A percentile compares a stretch with the other conserved stretches of the same genome.
These are phyloP conservation scores for Cudoniella acicularis DNA, from an alignment of 495 filamentous ascomycete genomes.

Conservation along the genomic window DNA sequence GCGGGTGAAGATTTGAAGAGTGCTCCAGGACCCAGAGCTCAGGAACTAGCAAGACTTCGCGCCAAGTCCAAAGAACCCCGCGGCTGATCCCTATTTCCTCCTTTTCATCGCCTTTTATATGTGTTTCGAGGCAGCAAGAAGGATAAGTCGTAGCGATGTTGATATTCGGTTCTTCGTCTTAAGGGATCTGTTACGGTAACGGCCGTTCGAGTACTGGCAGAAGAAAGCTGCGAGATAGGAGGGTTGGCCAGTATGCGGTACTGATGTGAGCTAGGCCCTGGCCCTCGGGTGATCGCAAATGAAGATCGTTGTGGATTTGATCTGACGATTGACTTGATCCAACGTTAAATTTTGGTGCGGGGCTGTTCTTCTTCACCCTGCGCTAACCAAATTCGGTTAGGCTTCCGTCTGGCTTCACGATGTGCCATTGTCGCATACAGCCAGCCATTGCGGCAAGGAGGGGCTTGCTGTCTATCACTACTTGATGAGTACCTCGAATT, in stretches of 20 bases:
- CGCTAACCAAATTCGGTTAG: slow-evolving; percentile 5
- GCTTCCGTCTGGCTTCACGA: slow-evolving; percentile 7
- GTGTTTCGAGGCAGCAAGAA: slow-evolving; percentile 9
- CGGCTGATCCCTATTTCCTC: background rate
- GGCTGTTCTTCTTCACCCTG: background rate
- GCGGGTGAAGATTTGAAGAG: slow-evolving; percentile 12
- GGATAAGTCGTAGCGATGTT: slow-evolving; percentile 11
- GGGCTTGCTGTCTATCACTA: no score
- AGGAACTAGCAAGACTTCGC: slow-evolving; percentile 14
- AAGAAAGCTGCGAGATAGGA: slow-evolving; percentile 5
- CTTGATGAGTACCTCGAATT: no score
- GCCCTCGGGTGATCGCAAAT: background rate
- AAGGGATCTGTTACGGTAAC: slow-evolving; percentile 5
- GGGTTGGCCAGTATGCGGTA: slow-evolving; percentile 1
- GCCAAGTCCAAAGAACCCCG: slow-evolving; percentile 5
- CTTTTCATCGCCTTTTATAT: slow-evolving; percentile 8
- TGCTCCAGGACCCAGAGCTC: slow-evolving; percentile 11
- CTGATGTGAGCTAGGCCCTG: slow-evolving; percentile 3
- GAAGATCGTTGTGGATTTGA: background rate
- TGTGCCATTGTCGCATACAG: no score
- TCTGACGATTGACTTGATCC: background rate
- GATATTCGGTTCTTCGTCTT: slow-evolving; percentile 11
- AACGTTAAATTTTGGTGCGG: slow-evolving; percentile 3
- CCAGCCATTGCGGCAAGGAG: no score
- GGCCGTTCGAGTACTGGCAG: slow-evolving; percentile 5